A percentile compares a stretch with the other conserved stretches of the same genome.
These are phyloP conservation scores for Calonectria pseudoreteaudii DNA, from an alignment of 2,329 filamentous ascomycete genomes.

Conservation along the genomic window DNA sequence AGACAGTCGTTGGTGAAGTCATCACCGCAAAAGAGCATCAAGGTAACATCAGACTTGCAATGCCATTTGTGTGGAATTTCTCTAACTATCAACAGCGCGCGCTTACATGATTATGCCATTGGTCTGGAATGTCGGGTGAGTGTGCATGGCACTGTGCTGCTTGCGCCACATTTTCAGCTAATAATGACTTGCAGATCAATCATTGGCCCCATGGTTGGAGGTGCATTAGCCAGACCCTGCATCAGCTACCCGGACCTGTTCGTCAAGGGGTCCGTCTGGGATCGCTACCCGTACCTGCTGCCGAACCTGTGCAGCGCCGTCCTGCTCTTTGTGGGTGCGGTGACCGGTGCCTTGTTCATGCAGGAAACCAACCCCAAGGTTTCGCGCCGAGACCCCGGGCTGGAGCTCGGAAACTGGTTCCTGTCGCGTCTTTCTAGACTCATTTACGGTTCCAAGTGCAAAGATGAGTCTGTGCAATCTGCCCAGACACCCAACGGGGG, in stretches of 20 bases:
- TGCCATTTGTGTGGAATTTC: neutral
- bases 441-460: neutral
- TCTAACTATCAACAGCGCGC: constrained; percentile 68
- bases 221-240: constrained; percentile 88
- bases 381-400: constrained; percentile 77
- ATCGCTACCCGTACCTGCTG: constrained; percentile 87
- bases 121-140: constrained; percentile 93
- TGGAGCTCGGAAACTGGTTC: constrained; percentile 81
- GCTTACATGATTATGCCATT: constrained; percentile 98
- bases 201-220: constrained; percentile 90
- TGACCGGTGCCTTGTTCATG: constrained; percentile 88
- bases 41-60: constrained; percentile 66
- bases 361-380: constrained; percentile 94
- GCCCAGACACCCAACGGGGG: neutral
- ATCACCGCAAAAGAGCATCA: constrained; percentile 95
- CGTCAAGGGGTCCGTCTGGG: constrained; percentile 79
- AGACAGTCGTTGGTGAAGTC: constrained; percentile 94
- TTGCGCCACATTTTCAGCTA: constrained; percentile 30
- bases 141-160: constrained; percentile 21
- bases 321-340: constrained; percentile 79
- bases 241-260: constrained; percentile 83
- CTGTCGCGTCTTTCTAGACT: constrained; percentile 54
- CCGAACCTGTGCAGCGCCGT: constrained; percentile 90
- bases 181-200: constrained; percentile 75
- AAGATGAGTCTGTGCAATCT: neutral